Evolutionary conservation across 805 yeast species (phyloP).

Genomic region (Yamadazyma scolyti): DNA sequence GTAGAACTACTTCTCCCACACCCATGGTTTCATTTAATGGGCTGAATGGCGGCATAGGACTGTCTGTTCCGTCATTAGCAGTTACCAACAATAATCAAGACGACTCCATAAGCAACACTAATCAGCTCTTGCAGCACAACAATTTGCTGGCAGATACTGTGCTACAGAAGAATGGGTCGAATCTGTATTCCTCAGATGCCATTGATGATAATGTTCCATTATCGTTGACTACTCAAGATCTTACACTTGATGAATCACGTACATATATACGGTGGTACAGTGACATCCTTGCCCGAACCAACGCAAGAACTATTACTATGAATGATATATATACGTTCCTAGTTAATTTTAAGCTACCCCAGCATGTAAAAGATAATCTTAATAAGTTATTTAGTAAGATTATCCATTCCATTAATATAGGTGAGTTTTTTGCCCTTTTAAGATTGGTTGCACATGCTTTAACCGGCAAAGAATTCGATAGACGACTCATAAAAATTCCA

Average conservation of each 20-base stretch:
- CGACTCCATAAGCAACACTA: too few species aligned
- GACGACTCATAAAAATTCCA: constrained; percentile 47
- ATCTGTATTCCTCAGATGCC: constrained; percentile 3
- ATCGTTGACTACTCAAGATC: constrained; percentile 61
- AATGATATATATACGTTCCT: constrained; percentile 78
- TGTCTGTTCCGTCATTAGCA: too few species aligned
- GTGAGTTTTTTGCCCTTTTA: constrained; percentile 85
- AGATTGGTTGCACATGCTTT: constrained; percentile 75
- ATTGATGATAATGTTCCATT: constrained; percentile 51
- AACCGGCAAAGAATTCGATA: constrained; percentile 48
- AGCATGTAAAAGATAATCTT: constrained; percentile 48
- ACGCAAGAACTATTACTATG: constrained; percentile 61
- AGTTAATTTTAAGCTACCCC: constrained; percentile 66
- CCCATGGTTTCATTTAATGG: constrained; percentile 57
- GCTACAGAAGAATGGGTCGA: too few species aligned
- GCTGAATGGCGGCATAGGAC: constrained; percentile 4
- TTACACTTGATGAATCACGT: constrained; percentile 73
- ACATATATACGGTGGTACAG: constrained; percentile 94
- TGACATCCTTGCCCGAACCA: constrained; percentile 70
- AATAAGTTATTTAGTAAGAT: constrained; percentile 48
- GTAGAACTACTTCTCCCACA: constrained; percentile 27
- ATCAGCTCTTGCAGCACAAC: constrained; percentile 3
- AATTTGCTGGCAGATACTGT: constrained; percentile 8
- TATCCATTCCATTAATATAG: constrained; percentile 65
- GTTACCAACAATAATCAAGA: too few species aligned